Percentiles rank a stretch among this genome's conserved stretches.
Conservation (phyloP, 2,329 filamentous ascomycete species). For the Paracoccidioides brasiliensis region DNA sequence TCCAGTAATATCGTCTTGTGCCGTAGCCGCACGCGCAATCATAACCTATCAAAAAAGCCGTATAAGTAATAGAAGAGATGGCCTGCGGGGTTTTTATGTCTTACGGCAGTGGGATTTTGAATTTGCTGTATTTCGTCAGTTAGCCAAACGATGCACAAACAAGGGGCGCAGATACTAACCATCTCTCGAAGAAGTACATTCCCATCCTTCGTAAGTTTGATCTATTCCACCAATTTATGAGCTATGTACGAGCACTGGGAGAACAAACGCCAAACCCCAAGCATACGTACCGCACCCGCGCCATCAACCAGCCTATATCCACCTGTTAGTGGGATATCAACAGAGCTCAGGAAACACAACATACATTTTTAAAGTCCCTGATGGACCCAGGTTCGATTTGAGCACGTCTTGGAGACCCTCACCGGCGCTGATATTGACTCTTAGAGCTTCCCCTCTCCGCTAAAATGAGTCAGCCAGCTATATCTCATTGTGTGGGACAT, state of each 20-base stretch:
- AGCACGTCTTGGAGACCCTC: conserved; percentile 89
- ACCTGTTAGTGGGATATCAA: conserved; percentile 16
- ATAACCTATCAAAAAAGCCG: conserved; percentile 37
- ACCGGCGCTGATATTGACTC: conserved; percentile 92
- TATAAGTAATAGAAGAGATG: conserved; percentile 8
- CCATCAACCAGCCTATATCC: conserved; percentile 45
- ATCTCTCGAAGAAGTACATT: conserved; percentile 66
- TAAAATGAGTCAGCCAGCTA: conserved; percentile 38
- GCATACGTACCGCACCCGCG: conserved; percentile 40
- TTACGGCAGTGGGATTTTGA: conserved; percentile 90
- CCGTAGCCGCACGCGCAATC: conserved; percentile 74
- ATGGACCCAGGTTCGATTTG: conserved; percentile 87
- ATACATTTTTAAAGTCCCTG: conserved; percentile 93
- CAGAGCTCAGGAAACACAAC: conserved; percentile 11
- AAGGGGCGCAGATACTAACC: conserved; percentile 27
- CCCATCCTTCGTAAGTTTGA: conserved; percentile 98
- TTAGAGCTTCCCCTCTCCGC: conserved; percentile 92
- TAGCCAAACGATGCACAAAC: conserved; percentile 15
- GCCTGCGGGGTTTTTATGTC: conserved; percentile 8
- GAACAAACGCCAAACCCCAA: conserved; percentile 2
- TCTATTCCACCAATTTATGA: conserved; percentile 38
- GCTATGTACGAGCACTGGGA: conserved; percentile 14
- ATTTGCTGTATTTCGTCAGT: conserved; percentile 51
- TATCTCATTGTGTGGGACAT: conserved; percentile 15
- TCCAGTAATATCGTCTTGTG: conserved; percentile 95